These are phyloP conservation scores for Cadophora gregata DNA, from an alignment of 2,329 filamentous ascomycete species.

Conservation along the genomic window DNA sequence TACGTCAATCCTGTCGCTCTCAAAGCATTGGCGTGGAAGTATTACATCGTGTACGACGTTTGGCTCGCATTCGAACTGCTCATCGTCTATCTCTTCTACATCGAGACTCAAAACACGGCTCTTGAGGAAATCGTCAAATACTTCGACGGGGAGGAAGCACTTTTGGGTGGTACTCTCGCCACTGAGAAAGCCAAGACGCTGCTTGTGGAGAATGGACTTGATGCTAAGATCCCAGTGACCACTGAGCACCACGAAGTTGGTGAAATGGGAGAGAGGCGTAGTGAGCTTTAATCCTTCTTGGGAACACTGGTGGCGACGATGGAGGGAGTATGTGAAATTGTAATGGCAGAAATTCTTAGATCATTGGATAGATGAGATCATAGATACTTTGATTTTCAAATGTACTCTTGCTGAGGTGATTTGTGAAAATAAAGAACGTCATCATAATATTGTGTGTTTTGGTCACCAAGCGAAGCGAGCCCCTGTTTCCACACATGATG, in stretches of 20 bases:
- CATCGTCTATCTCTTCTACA: conserved; percentile 45
- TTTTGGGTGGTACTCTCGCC: conserved; percentile 37
- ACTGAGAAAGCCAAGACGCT: conserved; percentile 34
- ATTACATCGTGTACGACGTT: conserved; percentile 51
- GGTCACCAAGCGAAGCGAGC: not conserved
- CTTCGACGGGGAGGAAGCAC: conserved; percentile 52
- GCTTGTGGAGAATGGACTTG: conserved; percentile 30
- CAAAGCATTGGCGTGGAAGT: conserved; percentile 48
- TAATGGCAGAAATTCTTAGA: not conserved
- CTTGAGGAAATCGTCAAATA: conserved; percentile 53
- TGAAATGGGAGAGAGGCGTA: conserved; percentile 12
- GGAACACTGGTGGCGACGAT: not conserved
- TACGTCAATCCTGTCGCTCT: conserved; percentile 52
- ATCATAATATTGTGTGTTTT: not conserved
- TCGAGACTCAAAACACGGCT: conserved; percentile 51
- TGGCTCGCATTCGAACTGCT: conserved; percentile 41
- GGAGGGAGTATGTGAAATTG: not conserved
- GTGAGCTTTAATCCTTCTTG: not conserved
- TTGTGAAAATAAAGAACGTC: not conserved
- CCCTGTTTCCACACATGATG: not conserved
- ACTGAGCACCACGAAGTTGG: conserved; percentile 15
- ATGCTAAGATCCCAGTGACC: conserved; percentile 4
- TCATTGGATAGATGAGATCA: not conserved
- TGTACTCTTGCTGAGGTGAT: not conserved
- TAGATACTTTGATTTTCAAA: not conserved